Conservation (phyloP, 176 grass and related monocot genomes). For the Miscanthus lutarioriparius region DNA sequence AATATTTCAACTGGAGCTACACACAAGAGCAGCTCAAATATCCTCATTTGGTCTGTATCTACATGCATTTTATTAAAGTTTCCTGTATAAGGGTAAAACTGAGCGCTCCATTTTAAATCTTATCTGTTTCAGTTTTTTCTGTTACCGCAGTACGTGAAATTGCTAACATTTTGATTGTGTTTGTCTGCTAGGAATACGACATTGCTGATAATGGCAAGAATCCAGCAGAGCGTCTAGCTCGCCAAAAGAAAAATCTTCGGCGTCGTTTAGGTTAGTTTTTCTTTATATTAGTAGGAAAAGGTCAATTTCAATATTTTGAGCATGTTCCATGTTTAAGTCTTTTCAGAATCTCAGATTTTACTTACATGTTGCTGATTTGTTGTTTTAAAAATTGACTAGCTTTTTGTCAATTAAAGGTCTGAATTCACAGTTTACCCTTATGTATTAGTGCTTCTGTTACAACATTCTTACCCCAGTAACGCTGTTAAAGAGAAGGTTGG, state of each 20-base stretch:
- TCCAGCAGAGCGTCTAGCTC: constrained; percentile 83
- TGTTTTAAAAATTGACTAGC: background rate
- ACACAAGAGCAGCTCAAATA: constrained; percentile 30
- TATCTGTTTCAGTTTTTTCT: background rate
- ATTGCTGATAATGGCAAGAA: constrained; percentile 82
- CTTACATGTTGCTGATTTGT: background rate
- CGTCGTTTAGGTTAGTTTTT: constrained; percentile 85
- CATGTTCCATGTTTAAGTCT: constrained; percentile 23
- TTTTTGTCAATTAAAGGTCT: constrained; percentile 8
- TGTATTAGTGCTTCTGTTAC: background rate
- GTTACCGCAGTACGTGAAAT: background rate
- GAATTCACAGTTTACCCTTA: background rate
- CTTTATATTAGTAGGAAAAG: constrained; percentile 6
- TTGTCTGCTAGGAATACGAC: constrained; percentile 83
- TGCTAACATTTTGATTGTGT: constrained; percentile 6
- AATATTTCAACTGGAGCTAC: constrained; percentile 20
- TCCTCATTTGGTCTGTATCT: constrained; percentile 30
- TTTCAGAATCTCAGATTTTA: constrained; percentile 1
- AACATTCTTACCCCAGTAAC: background rate
- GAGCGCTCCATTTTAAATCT: background rate
- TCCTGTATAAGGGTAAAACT: constrained; percentile 23
- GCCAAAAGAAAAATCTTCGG: constrained; percentile 95
- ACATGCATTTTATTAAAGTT: constrained; percentile 14
- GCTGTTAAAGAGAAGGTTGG: background rate
- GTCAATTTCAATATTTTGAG: background rate